A percentile compares a stretch with the other conserved stretches of the same genome.
These are phyloP conservation scores for Metarhizium humberi DNA, from an alignment of 2,329 filamentous ascomycete species.

Conservation along the genomic window DNA sequence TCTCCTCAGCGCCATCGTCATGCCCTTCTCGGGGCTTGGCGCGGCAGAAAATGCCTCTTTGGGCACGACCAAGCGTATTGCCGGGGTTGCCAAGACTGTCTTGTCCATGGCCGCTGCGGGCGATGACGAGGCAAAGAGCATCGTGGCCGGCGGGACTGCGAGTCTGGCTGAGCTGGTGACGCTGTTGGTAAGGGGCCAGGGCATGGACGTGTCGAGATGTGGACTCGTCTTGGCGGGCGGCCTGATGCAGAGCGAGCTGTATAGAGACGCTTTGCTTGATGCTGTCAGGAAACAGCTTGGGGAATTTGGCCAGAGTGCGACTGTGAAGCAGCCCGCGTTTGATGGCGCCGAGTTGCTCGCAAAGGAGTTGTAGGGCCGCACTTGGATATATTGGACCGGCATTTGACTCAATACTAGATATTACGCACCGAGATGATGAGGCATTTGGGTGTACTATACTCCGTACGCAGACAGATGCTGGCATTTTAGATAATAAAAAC, in stretches of 20 bases:
- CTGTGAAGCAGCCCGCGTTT: slow-evolving; percentile 9
- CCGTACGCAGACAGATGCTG: too few relatives aligned
- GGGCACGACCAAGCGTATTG: slow-evolving; percentile 10
- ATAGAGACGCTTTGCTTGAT: slow-evolving; percentile 6
- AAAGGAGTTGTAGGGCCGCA: not conserved
- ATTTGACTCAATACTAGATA: too few relatives aligned
- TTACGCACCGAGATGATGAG: too few relatives aligned
- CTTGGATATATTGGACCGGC: not conserved
- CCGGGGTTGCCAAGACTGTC: slow-evolving; percentile 11
- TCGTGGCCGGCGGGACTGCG: slow-evolving; percentile 10
- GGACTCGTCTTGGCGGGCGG: slow-evolving; percentile 14
- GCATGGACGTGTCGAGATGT: slow-evolving; percentile 7
- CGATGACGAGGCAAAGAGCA: slow-evolving; percentile 10
- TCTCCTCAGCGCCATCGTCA: slow-evolving; percentile 12
- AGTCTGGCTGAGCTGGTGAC: slow-evolving; percentile 7
- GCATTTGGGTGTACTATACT: too few relatives aligned
- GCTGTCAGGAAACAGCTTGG: slow-evolving; percentile 7
- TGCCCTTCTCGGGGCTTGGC: slow-evolving; percentile 4
- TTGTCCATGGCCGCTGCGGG: slow-evolving; percentile 7
- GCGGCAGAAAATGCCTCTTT: slow-evolving; percentile 3
- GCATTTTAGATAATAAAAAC: too few relatives aligned
- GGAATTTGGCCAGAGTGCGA: slow-evolving; percentile 8
- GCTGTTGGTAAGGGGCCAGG: slow-evolving; percentile 7
- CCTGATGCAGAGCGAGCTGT: slow-evolving; percentile 11
- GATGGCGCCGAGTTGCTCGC: slow-evolving; percentile 7